Percentiles rank a stretch among this genome's conserved stretches.
Conservation (phyloP, 306 rosid species). For the Purshia tridentata region DNA sequence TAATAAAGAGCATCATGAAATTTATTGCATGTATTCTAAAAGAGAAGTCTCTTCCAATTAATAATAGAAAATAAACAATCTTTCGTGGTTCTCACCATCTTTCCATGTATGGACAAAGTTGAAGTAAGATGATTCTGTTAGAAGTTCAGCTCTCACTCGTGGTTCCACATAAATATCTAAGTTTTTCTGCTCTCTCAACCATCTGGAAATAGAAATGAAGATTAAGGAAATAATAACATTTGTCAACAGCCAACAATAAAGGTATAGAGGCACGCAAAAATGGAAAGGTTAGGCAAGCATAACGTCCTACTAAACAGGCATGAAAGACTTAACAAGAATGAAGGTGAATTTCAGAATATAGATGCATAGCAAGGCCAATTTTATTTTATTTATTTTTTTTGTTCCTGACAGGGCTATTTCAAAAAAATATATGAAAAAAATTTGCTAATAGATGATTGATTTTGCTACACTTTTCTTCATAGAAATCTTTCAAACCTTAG, state of each 20-base stretch:
- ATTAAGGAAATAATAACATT: slow-evolving; percentile 21
- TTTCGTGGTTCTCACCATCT: slow-evolving; percentile 57
- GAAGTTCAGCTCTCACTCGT: slow-evolving; percentile 67
- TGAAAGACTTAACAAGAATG: background rate
- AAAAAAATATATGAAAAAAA: background rate
- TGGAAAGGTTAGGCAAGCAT: background rate
- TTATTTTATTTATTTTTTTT: background rate
- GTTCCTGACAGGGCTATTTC: background rate
- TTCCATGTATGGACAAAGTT: slow-evolving; percentile 81
- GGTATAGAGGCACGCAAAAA: slow-evolving; percentile 2
- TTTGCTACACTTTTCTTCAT: background rate
- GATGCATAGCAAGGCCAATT: background rate
- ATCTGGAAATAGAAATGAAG: slow-evolving; percentile 46
- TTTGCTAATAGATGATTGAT: background rate
- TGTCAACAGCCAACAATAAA: slow-evolving; percentile 8
- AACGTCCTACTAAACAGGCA: background rate
- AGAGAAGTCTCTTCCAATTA: background rate
- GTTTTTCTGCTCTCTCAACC: slow-evolving; percentile 77
- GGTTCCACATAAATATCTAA: slow-evolving; percentile 84
- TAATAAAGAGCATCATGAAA: background rate
- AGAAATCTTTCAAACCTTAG: background rate
- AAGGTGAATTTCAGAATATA: background rate
- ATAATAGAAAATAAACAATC: background rate
- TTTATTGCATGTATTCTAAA: background rate
- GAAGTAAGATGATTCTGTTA: slow-evolving; percentile 71